phyloP scores from a whole-genome alignment of 2,329 filamentous ascomycete genomes.

The Scedosporium dehoogii region DNA sequence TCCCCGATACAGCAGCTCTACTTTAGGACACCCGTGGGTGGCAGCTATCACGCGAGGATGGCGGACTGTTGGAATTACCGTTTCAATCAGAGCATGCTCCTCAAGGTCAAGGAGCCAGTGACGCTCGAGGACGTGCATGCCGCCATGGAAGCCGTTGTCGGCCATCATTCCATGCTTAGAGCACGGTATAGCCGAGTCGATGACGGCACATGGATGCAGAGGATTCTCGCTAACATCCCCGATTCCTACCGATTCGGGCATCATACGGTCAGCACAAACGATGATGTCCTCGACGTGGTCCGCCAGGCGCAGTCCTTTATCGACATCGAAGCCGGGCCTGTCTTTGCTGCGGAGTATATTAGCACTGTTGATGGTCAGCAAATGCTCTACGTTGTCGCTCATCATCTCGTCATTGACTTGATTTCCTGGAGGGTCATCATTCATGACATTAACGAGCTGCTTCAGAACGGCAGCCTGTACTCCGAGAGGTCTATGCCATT shows the following conservation, averaged over 20 bases:
- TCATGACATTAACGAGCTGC: slow-evolving; percentile 38
- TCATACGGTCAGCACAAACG: slow-evolving; percentile 27
- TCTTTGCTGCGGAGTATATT: slow-evolving; percentile 40
- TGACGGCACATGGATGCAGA: slow-evolving; percentile 34
- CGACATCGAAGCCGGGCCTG: slow-evolving; percentile 38
- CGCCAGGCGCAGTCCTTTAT: slow-evolving; percentile 32
- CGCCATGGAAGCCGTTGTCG: slow-evolving; percentile 37
- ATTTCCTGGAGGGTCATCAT: slow-evolving; percentile 40
- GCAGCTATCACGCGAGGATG: slow-evolving; percentile 19
- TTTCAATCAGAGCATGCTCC: slow-evolving; percentile 40
- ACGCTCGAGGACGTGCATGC: slow-evolving; percentile 33
- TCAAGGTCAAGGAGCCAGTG: slow-evolving; percentile 31
- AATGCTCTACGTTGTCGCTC: slow-evolving; percentile 37
- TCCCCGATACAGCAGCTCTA: slow-evolving; percentile 45
- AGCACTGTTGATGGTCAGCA: slow-evolving; percentile 34
- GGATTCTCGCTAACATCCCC: slow-evolving; percentile 26
- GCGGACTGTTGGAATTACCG: slow-evolving; percentile 27
- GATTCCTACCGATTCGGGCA: slow-evolving; percentile 35
- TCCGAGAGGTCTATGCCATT: slow-evolving; percentile 37
- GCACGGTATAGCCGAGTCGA: slow-evolving; percentile 30
- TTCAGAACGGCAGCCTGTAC: slow-evolving; percentile 31
- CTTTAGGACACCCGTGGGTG: slow-evolving; percentile 36
- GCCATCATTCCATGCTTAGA: slow-evolving; percentile 41
- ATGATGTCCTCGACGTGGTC: slow-evolving; percentile 30
- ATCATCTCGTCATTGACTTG: slow-evolving; percentile 41